Conservation (phyloP, 805 yeast species). For the Ogataea degrootiae region DNA sequence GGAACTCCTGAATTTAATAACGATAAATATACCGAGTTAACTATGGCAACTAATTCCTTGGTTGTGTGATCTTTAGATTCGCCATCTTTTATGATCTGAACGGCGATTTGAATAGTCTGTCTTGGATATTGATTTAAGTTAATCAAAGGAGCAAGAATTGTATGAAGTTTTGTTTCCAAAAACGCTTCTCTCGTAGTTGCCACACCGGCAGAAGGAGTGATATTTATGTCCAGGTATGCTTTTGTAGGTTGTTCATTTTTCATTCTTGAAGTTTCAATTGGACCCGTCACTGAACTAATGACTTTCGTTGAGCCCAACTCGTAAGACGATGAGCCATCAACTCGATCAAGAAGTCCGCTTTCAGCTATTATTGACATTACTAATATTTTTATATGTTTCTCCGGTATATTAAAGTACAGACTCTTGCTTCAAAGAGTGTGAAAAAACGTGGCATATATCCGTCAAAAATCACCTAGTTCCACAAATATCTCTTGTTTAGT, state of each 20-base stretch:
- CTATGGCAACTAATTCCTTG: slow-evolving; percentile 59
- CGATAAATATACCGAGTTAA: slow-evolving; percentile 73
- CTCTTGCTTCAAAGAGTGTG: not conserved
- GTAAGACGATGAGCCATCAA: slow-evolving; percentile 77
- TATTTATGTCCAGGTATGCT: slow-evolving; percentile 71
- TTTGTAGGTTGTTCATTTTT: slow-evolving; percentile 81
- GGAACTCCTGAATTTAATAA: slow-evolving; percentile 78
- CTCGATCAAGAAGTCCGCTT: slow-evolving; percentile 41
- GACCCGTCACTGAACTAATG: slow-evolving; percentile 82
- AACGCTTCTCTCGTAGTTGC: slow-evolving; percentile 69
- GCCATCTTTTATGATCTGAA: slow-evolving; percentile 57
- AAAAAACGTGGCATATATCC: too few species aligned
- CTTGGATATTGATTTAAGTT: slow-evolving; percentile 69
- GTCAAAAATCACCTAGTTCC: too few species aligned
- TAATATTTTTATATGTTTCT: not conserved
- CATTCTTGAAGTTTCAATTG: slow-evolving; percentile 68
- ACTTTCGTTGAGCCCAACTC: slow-evolving; percentile 49
- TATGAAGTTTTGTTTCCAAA: slow-evolving; percentile 64
- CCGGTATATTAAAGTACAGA: not conserved
- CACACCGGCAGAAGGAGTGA: slow-evolving; percentile 75
- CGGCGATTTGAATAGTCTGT: slow-evolving; percentile 65
- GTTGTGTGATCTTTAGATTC: slow-evolving; percentile 33
- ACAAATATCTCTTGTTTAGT: too few species aligned
- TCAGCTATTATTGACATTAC: slow-evolving; percentile 10
- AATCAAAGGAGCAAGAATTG: slow-evolving; percentile 57